These are phyloP conservation scores for Candida koratica DNA, from an alignment of 805 yeast genomes.

Conservation along the genomic window DNA sequence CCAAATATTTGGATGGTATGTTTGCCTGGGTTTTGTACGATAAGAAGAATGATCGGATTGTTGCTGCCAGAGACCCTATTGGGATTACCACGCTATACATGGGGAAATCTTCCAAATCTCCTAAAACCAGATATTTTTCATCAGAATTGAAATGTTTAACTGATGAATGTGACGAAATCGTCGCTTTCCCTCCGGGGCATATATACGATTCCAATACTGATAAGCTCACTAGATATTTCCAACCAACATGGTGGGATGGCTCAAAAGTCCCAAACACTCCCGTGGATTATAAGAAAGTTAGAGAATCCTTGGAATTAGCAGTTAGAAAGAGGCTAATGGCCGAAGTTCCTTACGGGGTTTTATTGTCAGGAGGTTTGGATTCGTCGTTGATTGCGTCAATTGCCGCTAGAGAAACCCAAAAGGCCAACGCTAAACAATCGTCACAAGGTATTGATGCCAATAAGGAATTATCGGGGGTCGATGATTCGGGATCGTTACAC, in stretches of 20 bases:
- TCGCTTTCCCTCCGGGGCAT: slow-evolving; percentile 98
- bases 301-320: slow-evolving; percentile 84
- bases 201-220: slow-evolving; percentile 90
- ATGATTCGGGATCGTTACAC: slow-evolving; percentile 79
- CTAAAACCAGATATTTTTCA: slow-evolving; percentile 83
- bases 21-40: slow-evolving; percentile 94
- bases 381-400: slow-evolving; percentile 94
- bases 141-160: slow-evolving; percentile 90
- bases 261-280: slow-evolving; percentile 67
- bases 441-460: slow-evolving; percentile 55
- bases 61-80: slow-evolving; percentile 98
- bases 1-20: slow-evolving; percentile 95
- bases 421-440: slow-evolving; percentile 46
- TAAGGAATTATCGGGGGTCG: slow-evolving; percentile 85
- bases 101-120: slow-evolving; percentile 72
- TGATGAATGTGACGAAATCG: slow-evolving; percentile 90
- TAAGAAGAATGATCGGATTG: slow-evolving; percentile 73
- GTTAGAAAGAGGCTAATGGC: slow-evolving; percentile 99
- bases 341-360: slow-evolving; percentile 98
- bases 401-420: slow-evolving; percentile 92
- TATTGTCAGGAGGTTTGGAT: slow-evolving; percentile 95
- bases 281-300: slow-evolving; percentile 66
- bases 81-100: slow-evolving; percentile 95
- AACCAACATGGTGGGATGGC: slow-evolving; percentile 94
- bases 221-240: slow-evolving; percentile 79